Evolutionary conservation across 2,329 filamentous ascomycete genomes (phyloP), one percentile per base, ranked within the genome.

Genomic region (Colletotrichum destructivum): DNA sequence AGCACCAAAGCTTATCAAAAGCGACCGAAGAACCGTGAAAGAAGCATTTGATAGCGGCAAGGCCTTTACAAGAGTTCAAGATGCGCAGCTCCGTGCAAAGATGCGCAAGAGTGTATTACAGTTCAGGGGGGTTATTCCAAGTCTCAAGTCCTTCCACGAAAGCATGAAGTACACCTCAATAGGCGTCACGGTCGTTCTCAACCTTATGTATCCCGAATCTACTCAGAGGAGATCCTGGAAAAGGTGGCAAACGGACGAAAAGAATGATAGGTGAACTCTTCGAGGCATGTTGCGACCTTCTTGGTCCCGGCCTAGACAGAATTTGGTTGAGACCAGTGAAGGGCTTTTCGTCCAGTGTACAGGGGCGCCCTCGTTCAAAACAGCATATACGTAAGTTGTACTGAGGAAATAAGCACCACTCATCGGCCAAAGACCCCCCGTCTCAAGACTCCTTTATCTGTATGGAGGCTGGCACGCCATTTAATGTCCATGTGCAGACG

Each of bases 111-210:
- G 49, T 11, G n/a, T 63, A 5, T 38, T 54, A 4, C 31, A n/a
- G 11, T 16, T 63, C 35, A 44, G 21, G 21, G 47, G 49, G 9
- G 31, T 63, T 44, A 54, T 63, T 54, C 61, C 49, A 3, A 63
- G 61, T 42, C 35, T 63, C 15, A 63, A 44, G 23, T 52, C 35
- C 35, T 55, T 54, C 61, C n/a, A 63, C 2, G 21, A 63, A 21
- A 63, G 42, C 12, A 63, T 63, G n/a, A 54, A 54, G 38, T 46
- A 54, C 21, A 54, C 44, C 16, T 44, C 49, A 12, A 54, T 63
- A 9, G n/a, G 35, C 11, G 35, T 54, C 6, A 54, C n/a, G 11
- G 35, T 63, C 18, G 13, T 46, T 16, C n/a, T 31, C 4, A 13
- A 31, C 35, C 47, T 63, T 38, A 42, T 63, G 35, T 44, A 15